phyloP scores from a whole-genome alignment of 345 rosid genomes.

The Eucalyptus cloeziana region DNA sequence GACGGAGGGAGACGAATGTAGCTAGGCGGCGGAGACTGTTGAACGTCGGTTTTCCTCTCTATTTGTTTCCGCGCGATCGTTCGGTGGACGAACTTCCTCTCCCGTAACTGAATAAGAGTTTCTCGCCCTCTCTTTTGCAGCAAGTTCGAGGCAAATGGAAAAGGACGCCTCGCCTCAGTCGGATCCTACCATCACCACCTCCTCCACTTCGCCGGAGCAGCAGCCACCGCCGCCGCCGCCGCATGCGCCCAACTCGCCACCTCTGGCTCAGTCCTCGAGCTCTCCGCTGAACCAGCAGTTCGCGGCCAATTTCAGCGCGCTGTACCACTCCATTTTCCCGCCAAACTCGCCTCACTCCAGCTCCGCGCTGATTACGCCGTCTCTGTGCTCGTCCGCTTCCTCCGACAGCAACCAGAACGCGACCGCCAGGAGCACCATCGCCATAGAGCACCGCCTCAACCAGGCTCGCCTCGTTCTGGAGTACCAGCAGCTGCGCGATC shows the following conservation, averaged over 20 bases:
- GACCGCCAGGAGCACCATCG: background rate
- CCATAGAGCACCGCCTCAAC: slow-evolving; percentile 51
- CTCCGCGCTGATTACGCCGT: slow-evolving; percentile 31
- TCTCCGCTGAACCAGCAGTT: background rate
- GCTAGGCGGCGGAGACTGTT: background rate
- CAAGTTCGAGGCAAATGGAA: slow-evolving; percentile 9
- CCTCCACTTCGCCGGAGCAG: background rate
- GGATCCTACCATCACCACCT: slow-evolving; percentile 8
- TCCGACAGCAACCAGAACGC: slow-evolving; percentile 6
- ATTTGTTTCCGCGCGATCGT: background rate
- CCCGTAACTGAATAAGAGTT: background rate
- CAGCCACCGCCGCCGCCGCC: background rate
- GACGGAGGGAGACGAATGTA: background rate
- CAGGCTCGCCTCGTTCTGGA: slow-evolving; percentile 68
- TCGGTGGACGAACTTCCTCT: background rate
- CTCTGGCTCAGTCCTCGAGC: background rate
- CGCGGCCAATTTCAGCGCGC: slow-evolving; percentile 35
- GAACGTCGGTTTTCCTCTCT: background rate
- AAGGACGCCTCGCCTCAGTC: slow-evolving; percentile 13
- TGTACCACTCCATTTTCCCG: slow-evolving; percentile 59
- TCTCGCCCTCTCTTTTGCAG: background rate
- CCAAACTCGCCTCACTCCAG: slow-evolving; percentile 33
- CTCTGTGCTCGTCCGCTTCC: slow-evolving; percentile 34
- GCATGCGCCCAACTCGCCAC: slow-evolving; percentile 7
- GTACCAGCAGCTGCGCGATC: slow-evolving; percentile 53